Conservation (phyloP, 2,329 filamentous ascomycete species). For the Orbilia javanica region DNA sequence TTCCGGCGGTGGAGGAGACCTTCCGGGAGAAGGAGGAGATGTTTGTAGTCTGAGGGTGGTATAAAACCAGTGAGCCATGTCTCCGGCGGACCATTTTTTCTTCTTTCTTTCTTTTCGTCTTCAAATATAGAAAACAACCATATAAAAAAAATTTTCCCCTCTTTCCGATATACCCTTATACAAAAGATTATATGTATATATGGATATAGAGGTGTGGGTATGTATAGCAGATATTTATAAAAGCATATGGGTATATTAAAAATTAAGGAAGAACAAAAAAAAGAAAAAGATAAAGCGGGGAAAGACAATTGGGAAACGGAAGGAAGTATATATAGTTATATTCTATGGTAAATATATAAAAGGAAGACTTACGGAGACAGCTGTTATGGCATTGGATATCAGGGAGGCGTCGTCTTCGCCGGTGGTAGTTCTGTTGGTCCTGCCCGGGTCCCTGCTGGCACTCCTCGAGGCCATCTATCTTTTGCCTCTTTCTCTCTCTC, state of each 20-base stretch:
- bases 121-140: not conserved
- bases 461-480: constrained; percentile 32
- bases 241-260: not conserved
- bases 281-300: constrained; percentile 58
- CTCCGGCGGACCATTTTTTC: constrained; percentile 21
- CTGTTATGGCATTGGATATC: constrained; percentile 50
- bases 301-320: constrained; percentile 1
- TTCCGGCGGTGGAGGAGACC: constrained; percentile 90
- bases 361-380: constrained; percentile 50
- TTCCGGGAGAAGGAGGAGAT: constrained; percentile 83
- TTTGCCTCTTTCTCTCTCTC: not conserved
- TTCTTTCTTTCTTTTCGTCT: not conserved
- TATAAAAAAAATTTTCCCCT: not conserved
- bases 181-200: constrained; percentile 14
- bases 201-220: not conserved
- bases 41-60: constrained; percentile 61
- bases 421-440: not conserved
- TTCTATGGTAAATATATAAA: constrained; percentile 5
- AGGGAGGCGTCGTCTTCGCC: constrained; percentile 44
- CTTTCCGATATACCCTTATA: not conserved
- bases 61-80: constrained; percentile 3
- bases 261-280: constrained; percentile 4
- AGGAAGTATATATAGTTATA: constrained; percentile 35
- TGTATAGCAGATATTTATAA: not conserved
- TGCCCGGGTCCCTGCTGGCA: constrained; percentile 48